Conservation (phyloP, 2,329 filamentous ascomycete species). For the Aschersonia sp. region DNA sequence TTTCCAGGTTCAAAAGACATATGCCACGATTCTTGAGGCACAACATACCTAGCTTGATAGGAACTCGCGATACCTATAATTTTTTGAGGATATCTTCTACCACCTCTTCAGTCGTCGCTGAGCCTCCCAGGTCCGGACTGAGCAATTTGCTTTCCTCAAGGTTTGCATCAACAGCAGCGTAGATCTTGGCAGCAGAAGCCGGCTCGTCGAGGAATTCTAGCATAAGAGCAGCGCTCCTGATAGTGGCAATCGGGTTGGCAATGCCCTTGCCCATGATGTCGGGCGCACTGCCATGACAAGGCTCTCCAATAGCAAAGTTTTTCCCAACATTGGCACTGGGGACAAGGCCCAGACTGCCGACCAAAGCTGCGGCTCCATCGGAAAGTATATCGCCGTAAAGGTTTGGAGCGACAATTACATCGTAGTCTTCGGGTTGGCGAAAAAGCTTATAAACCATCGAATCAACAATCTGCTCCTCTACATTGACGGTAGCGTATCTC, state of each 20-base stretch:
- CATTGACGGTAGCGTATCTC: slow-evolving; percentile 46
- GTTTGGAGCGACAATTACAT: slow-evolving; percentile 95
- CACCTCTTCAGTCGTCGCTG: slow-evolving; percentile 72
- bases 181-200: slow-evolving; percentile 75
- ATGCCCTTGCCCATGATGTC: slow-evolving; percentile 90
- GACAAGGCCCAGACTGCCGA: slow-evolving; percentile 82
- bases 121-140: slow-evolving; percentile 82
- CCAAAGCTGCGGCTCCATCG: slow-evolving; percentile 85
- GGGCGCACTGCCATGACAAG: slow-evolving; percentile 89
- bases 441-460: slow-evolving; percentile 99
- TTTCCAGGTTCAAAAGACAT: neutral
- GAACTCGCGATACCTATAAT: slow-evolving; percentile 35
- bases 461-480: slow-evolving; percentile 98
- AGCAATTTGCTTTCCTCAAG: slow-evolving; percentile 70
- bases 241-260: slow-evolving; percentile 90
- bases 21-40: neutral
- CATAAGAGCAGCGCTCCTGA: slow-evolving; percentile 86
- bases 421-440: slow-evolving; percentile 87
- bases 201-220: slow-evolving; percentile 88
- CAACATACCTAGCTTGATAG: neutral
- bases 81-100: slow-evolving; percentile 74
- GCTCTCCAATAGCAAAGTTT: slow-evolving; percentile 90
- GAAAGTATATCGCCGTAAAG: slow-evolving; percentile 95
- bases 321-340: slow-evolving; percentile 92
- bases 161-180: slow-evolving; percentile 81